These are phyloP conservation scores for Pseudofabraea citricarpa DNA, from an alignment of 2,329 filamentous ascomycete genomes.

Conservation along the genomic window DNA sequence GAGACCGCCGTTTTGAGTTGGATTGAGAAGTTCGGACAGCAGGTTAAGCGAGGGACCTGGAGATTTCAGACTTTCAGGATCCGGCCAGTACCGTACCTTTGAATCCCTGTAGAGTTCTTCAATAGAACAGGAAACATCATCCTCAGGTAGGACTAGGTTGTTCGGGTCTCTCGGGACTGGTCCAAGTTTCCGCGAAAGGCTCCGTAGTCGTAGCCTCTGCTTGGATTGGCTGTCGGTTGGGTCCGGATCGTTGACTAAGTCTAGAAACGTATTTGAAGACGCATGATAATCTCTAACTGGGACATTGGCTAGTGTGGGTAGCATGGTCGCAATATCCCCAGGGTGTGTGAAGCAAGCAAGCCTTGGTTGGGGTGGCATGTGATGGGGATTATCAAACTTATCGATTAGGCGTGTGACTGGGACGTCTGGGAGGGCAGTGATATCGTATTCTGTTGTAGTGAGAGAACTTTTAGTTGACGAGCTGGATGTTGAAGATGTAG, in stretches of 20 bases:
- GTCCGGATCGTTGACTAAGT: slow-evolving; percentile 49
- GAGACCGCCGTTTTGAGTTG: slow-evolving; percentile 29
- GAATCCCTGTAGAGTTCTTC: slow-evolving; percentile 19
- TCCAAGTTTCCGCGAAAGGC: slow-evolving; percentile 38
- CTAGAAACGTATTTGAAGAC: slow-evolving; percentile 49
- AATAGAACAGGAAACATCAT: slow-evolving; percentile 15
- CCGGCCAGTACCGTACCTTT: slow-evolving; percentile 31
- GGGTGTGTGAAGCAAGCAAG: slow-evolving; percentile 42
- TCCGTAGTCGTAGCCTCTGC: slow-evolving; percentile 42
- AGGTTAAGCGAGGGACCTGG: slow-evolving; percentile 26
- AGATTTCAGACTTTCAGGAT: slow-evolving; percentile 13
- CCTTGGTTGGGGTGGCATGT: slow-evolving; percentile 30
- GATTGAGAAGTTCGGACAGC: slow-evolving; percentile 35
- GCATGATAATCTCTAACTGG: slow-evolving; percentile 51
- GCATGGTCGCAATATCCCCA: slow-evolving; percentile 37
- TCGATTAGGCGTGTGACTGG: slow-evolving; percentile 17
- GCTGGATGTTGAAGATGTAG: not conserved
- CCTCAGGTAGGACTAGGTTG: not conserved
- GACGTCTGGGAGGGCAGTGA: slow-evolving; percentile 16
- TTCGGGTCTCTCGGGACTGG: slow-evolving; percentile 20
- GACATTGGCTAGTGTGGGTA: slow-evolving; percentile 43
- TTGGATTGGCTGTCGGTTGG: slow-evolving; percentile 29
- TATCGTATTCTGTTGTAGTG: slow-evolving; percentile 4
- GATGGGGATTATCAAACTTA: slow-evolving; percentile 31
- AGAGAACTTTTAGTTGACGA: slow-evolving; percentile 5